Evolutionary conservation across 495 filamentous ascomycete species (phyloP), one percentile per base, ranked within the genome.

Genomic region (Trichocladium uniseriatum): DNA sequence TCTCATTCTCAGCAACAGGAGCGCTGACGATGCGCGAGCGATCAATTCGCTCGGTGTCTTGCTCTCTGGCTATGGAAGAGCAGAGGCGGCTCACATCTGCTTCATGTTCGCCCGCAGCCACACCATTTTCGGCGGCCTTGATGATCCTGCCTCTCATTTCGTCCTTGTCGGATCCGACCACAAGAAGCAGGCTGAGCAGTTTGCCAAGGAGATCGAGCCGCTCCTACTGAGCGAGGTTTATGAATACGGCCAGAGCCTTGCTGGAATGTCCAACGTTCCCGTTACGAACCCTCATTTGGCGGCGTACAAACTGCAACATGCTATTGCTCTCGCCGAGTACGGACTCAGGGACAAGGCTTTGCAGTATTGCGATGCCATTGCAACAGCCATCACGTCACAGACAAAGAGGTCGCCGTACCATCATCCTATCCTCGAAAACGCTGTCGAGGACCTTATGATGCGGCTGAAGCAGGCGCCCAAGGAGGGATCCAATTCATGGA

Each of bases 71-170:
- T 99, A 97, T 69, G 87, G 87, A 9, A 79, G 94, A 37, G 78
- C 79, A 31, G 90, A 96, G 63, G 94, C 94, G 16, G 89, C 90
- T 38, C 90, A 95, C 61, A 82, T 89, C 48, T 99, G 94, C 61
- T 82, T 71, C 56, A 57, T 82, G 39, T 82, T 82, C 57, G 76
- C 78, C 16, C 66, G 74, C 61, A 68, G 55, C 22, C 69, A 74
- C 45, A 75, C 78, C 2, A 63, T 87, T 11, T 84, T 94, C 55
- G 84, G 86, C 43, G 91, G 90, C 6, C 71, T 83, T 15, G 92
- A 97, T 65, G 92, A 99, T 56, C 76, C 81, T 0, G 80, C 80
- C 44, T 77, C 83, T 2, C 79, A 82, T 53, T 83, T 95, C 55
- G 81, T 86, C 7, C 78, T 99, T 8, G 72, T 99, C 28, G 92